Base-by-base conservation (phyloP, 2,329 filamentous ascomycete species). In the Peltaster fructicola region DNA sequence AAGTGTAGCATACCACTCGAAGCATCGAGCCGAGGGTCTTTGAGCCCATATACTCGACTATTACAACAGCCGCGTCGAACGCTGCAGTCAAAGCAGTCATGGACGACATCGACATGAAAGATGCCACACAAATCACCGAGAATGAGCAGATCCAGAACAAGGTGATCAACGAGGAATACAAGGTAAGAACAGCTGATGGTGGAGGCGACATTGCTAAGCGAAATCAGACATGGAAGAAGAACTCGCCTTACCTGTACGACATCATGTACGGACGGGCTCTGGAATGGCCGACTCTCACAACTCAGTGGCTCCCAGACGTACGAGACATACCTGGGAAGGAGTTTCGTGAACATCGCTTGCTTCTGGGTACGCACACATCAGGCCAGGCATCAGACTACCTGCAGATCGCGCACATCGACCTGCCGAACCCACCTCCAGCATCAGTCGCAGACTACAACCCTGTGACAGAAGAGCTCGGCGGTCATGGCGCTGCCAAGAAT, bases 181-280 rank as follows among this genome's bases (percentile, higher is more conserved):
- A 98, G 54, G n/a, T n/a, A n/a, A n/a, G n/a, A n/a, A n/a, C n/a
- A n/a, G n/a, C n/a, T n/a, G n/a, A n/a, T n/a, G n/a, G n/a, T n/a
- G n/a, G n/a, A n/a, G n/a, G n/a, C n/a, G n/a, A n/a, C n/a, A n/a
- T n/a, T n/a, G n/a, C n/a, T n/a, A n/a, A n/a, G n/a, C n/a, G n/a
- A n/a, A n/a, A n/a, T n/a, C n/a, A n/a, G n/a, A 93, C 85, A 38
- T 98, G 88, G 88, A 98, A 98, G 65, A 98, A 98, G 63, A 98
- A 98, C 56, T 81, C 79, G 37, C 84, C 88, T 3, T 95, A 95
- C 48, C 75, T 98, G 41, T 98, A 98, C 53, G 88, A 98, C 51
- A 80, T 93, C 71, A 88, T 98, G 37, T 65, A 95, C 35, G 74
- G 82, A 43, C 91, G 81, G 36, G 90, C 90, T 19, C 62, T 98